These are phyloP conservation scores for Kluyveromyces nonfermentans DNA, from an alignment of 805 yeast genomes.

Conservation along the genomic window DNA sequence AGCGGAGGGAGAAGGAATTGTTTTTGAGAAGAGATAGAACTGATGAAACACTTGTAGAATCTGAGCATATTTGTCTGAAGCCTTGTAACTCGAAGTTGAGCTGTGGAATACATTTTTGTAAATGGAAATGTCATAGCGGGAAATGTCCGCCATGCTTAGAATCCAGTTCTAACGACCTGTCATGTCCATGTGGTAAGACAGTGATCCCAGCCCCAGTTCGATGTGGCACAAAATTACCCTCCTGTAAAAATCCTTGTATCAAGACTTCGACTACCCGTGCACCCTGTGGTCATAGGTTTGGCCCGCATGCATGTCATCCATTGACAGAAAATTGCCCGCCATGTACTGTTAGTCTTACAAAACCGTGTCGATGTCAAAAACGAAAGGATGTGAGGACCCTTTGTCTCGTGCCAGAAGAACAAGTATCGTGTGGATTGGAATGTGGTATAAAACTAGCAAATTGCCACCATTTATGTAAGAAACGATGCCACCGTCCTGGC, in stretches of 20 bases:
- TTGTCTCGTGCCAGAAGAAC: slow-evolving; percentile 47
- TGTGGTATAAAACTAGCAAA: slow-evolving; percentile 45
- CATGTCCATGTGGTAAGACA: slow-evolving; percentile 75
- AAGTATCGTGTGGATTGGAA: slow-evolving; percentile 55
- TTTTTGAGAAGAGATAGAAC: slow-evolving; percentile 27
- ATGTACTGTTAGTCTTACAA: slow-evolving; percentile 55
- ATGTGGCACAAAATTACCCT: slow-evolving; percentile 64
- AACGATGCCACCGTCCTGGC: slow-evolving; percentile 47
- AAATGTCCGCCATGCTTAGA: slow-evolving; percentile 75
- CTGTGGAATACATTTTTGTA: slow-evolving; percentile 65
- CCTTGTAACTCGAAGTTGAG: slow-evolving; percentile 52
- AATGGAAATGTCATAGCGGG: slow-evolving; percentile 68
- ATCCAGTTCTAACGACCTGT: slow-evolving; percentile 67
- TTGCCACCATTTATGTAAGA: slow-evolving; percentile 45
- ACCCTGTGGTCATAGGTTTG: slow-evolving; percentile 63
- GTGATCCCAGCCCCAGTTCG: slow-evolving; percentile 73
- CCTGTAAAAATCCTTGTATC: slow-evolving; percentile 57
- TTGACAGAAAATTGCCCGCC: slow-evolving; percentile 58
- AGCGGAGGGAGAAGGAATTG: slow-evolving; percentile 36
- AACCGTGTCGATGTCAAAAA: slow-evolving; percentile 55
- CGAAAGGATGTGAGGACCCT: slow-evolving; percentile 43
- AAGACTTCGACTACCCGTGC: slow-evolving; percentile 32
- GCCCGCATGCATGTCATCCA: slow-evolving; percentile 70
- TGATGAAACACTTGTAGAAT: slow-evolving; percentile 58
- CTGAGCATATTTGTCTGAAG: slow-evolving; percentile 62